A percentile compares a stretch with the other conserved stretches of the same genome.
Conservation (phyloP, 2,329 filamentous ascomycete genomes). For the Alternaria rosae region DNA sequence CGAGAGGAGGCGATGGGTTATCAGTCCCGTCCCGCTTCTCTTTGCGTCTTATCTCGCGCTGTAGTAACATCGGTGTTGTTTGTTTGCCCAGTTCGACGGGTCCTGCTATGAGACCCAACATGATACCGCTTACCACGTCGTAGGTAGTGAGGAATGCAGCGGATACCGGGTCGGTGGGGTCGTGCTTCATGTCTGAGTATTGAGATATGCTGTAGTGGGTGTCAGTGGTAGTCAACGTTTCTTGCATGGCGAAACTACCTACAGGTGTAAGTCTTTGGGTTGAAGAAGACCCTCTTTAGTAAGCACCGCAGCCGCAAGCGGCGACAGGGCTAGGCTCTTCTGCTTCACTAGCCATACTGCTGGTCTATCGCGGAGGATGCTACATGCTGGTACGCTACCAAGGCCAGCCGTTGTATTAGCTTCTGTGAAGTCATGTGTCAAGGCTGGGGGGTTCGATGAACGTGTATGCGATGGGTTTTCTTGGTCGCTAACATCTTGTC, state of each 20-base stretch:
- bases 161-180: slow-evolving; percentile 35
- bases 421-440: background rate
- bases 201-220: slow-evolving; percentile 17
- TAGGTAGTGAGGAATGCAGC: slow-evolving; percentile 30
- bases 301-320: slow-evolving; percentile 39
- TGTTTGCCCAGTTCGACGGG: slow-evolving; percentile 30
- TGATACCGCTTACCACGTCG: slow-evolving; percentile 30
- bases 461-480: background rate
- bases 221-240: background rate
- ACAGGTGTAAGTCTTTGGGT: slow-evolving; percentile 39
- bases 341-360: slow-evolving; percentile 40
- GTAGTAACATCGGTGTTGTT: slow-evolving; percentile 9
- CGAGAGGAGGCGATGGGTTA: background rate
- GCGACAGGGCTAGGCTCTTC: slow-evolving; percentile 33
- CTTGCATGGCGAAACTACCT: background rate
- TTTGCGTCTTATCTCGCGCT: background rate
- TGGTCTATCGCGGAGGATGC: slow-evolving; percentile 29
- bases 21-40: background rate
- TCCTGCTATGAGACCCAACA: slow-evolving; percentile 30
- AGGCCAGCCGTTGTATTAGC: background rate
- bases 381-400: slow-evolving; percentile 27
- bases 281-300: slow-evolving; percentile 34
- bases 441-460: background rate
- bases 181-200: slow-evolving; percentile 20
- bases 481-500: background rate